A percentile compares a stretch with the other conserved stretches of the same genome.
Conservation (phyloP, 352 stramenopile species). For the Plasmopara viticola region DNA sequence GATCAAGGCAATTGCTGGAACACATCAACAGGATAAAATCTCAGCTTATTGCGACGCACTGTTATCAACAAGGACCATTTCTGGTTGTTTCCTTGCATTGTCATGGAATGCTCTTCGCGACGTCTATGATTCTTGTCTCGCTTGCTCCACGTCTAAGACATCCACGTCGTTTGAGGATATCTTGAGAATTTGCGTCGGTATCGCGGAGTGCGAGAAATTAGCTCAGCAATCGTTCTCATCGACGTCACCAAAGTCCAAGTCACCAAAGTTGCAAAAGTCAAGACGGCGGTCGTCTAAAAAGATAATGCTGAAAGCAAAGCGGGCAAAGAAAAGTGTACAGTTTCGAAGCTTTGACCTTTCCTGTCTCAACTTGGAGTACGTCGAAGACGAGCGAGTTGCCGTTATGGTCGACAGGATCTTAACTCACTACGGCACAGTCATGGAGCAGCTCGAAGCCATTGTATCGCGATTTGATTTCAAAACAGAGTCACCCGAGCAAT, state of each 20-base stretch:
- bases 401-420: slow-evolving; percentile 43
- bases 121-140: no score
- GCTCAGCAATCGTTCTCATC: slow-evolving; percentile 22
- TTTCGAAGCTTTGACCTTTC: slow-evolving; percentile 68
- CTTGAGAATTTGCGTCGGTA: slow-evolving; percentile 26
- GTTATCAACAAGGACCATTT: slow-evolving; percentile 34
- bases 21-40: slow-evolving; percentile 14
- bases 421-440: slow-evolving; percentile 31
- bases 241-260: slow-evolving; percentile 17
- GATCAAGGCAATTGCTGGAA: no score
- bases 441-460: slow-evolving; percentile 28
- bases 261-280: slow-evolving; percentile 6
- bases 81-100: slow-evolving; percentile 36
- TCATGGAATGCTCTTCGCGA: slow-evolving; percentile 18
- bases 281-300: slow-evolving; percentile 8
- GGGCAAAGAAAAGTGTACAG: slow-evolving; percentile 39
- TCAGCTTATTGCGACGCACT: slow-evolving; percentile 29
- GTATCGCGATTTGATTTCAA: slow-evolving; percentile 7
- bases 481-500: neutral
- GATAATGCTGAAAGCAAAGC: slow-evolving; percentile 13
- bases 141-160: neutral
- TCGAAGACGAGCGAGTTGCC: slow-evolving; percentile 35
- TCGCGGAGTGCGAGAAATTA: slow-evolving; percentile 35
- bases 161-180: slow-evolving; percentile 22
- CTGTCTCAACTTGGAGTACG: slow-evolving; percentile 51